These are phyloP conservation scores for Spirogloea muscicola DNA, from an alignment of 139 green algal species.

Conservation along the genomic window DNA sequence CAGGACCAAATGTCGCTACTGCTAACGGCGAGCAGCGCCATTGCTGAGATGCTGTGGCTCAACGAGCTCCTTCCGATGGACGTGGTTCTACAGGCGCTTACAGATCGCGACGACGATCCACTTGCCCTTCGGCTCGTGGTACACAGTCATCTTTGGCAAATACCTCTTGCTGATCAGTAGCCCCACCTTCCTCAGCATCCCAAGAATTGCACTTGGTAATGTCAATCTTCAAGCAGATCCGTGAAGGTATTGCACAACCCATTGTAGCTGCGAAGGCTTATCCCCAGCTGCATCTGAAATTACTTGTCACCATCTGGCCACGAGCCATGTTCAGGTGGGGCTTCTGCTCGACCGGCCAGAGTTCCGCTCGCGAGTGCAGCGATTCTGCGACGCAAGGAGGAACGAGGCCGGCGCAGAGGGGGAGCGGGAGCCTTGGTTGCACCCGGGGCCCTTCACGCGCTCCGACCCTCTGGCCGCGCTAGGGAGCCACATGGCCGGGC, in stretches of 20 bases:
- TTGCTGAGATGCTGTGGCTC: neutral
- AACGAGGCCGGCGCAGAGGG: too few species aligned
- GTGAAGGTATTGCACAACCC: too few species aligned
- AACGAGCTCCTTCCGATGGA: conserved; percentile 13
- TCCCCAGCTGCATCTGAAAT: too few species aligned
- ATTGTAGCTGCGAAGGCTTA: too few species aligned
- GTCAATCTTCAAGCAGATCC: too few species aligned
- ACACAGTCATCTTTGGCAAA: too few species aligned
- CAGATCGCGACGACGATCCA: conserved; percentile 7
- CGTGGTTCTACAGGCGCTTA: neutral
- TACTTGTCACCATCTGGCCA: too few species aligned
- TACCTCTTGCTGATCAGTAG: too few species aligned
- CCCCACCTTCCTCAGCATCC: too few species aligned
- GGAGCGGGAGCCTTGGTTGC: neutral
- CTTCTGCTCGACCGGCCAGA: conserved; percentile 13
- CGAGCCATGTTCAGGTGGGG: too few species aligned
- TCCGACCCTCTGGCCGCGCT: neutral
- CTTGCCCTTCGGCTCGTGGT: neutral
- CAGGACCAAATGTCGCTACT: too few species aligned
- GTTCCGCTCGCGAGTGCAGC: neutral
- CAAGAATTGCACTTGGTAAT: too few species aligned
- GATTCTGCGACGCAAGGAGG: neutral
- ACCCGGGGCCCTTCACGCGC: neutral
- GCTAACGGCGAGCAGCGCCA: neutral
- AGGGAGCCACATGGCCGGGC: neutral